Evolutionary conservation across 1,284 basidiomycete species (phyloP).

Genomic region (Ceratobasidium sp.): DNA sequence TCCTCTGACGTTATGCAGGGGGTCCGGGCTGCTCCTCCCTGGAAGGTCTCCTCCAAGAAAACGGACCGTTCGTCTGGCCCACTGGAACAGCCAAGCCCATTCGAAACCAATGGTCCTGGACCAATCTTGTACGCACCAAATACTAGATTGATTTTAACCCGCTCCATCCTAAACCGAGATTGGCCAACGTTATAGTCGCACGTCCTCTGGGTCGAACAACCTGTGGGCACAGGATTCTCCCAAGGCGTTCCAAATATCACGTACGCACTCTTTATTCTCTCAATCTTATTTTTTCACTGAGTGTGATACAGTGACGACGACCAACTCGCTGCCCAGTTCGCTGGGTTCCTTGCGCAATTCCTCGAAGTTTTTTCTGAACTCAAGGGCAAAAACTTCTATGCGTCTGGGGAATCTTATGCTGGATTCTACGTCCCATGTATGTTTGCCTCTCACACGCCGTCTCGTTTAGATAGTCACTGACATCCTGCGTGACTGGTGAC

Average conservation of each 20-base stretch:
- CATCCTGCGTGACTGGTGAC: not conserved
- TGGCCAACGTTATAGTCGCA: constrained; percentile 61
- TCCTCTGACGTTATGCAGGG: constrained; percentile 53
- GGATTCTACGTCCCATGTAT: constrained; percentile 70
- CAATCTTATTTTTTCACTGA: not conserved
- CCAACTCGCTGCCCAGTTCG: constrained; percentile 72
- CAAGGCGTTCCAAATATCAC: constrained; percentile 76
- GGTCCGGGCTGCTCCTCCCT: constrained; percentile 78
- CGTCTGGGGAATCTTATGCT: constrained; percentile 73
- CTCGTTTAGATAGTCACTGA: not conserved
- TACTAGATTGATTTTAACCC: not conserved
- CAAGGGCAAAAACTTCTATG: constrained; percentile 65
- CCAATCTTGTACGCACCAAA: constrained; percentile 65
- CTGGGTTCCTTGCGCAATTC: constrained; percentile 81
- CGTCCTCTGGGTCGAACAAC: constrained; percentile 87
- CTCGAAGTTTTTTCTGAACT: constrained; percentile 77
- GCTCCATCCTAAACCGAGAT: not conserved
- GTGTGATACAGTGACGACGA: constrained; percentile 69
- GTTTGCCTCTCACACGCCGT: constrained; percentile 17
- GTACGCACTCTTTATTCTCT: constrained; percentile 56
- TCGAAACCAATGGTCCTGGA: constrained; percentile 82
- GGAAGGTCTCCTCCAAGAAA: constrained; percentile 84
- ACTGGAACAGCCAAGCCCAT: constrained; percentile 74
- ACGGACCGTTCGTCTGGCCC: constrained; percentile 81
- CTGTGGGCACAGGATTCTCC: constrained; percentile 85